Evolutionary conservation across 495 filamentous ascomycete genomes (phyloP), one percentile per base, ranked within the genome.

Genomic region (Neurospora sp.): DNA sequence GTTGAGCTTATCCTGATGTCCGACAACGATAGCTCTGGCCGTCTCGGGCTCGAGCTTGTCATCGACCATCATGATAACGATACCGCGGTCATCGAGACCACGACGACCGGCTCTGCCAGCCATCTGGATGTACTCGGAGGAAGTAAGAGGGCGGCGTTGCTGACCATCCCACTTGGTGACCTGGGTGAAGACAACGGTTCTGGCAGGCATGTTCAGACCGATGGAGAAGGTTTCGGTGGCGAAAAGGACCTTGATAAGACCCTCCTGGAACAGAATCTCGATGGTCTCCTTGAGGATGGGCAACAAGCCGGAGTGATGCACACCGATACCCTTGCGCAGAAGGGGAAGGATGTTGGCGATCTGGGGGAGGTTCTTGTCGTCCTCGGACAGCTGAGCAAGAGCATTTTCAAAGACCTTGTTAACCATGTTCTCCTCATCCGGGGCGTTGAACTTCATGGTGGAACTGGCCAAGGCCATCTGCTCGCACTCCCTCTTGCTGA

Each of bases 11-110:
- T 99, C 96, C 79, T 99, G 96, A 78, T 97, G 91, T 78, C 96
- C 96, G 70, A 95, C 92, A 38, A 99, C 96, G 73, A 99, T 97
- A 70, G 92, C 91, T 82, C 96, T 96, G 37, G 96, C 96, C 72
- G 92, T 88, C 2, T 91, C 89, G n/a, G 96, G 96, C 75, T 98
- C 96, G 88, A 99, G 96, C 83, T 94, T 92, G 78, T 94, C 92
- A 74, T 96, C 92, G 70, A 99, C 90, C 96, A 99, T 99, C 92
- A 99, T 97, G 79, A 99, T 99, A 77, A 98, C 96, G 79, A 99
- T 97, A 88, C 96, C 96, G 72, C 96, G 92, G 70, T 98, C 96
- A 84, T 99, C 96, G 71, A 99, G 91, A 83, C 96, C 96, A 88
- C 96, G 89, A 86, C 96, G 92, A 76, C 96, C 96, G 27, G 96